Evolutionary conservation across 345 rosid species (phyloP).

Genomic region (Cardamine resedifolia): DNA sequence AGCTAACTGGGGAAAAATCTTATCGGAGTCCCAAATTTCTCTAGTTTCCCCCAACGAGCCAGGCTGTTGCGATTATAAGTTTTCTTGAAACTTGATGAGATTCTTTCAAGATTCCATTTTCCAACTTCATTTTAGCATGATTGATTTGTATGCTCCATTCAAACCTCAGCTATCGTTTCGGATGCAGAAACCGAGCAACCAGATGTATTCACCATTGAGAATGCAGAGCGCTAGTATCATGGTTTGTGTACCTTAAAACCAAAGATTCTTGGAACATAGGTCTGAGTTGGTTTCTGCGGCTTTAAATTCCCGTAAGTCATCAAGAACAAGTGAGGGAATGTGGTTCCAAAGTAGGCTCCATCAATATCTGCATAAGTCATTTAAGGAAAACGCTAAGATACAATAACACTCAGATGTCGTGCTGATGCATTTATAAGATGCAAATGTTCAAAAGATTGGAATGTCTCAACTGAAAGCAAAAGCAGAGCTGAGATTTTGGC

Average conservation of each 20-base stretch:
- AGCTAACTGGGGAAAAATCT: constrained; percentile 10
- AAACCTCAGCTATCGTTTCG: neutral
- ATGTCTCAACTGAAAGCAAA: neutral
- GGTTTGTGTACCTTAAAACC: constrained; percentile 92
- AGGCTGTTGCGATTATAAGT: constrained; percentile 19
- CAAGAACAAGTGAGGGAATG: constrained; percentile 88
- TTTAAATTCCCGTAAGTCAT: constrained; percentile 84
- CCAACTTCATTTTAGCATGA: constrained; percentile 5
- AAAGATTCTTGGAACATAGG: constrained; percentile 75
- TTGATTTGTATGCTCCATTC: constrained; percentile 8
- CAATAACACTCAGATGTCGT: neutral
- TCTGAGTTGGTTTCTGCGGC: constrained; percentile 78
- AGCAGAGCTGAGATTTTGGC: neutral
- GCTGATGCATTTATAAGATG: neutral
- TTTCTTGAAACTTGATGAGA: constrained; percentile 2
- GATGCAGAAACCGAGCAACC: constrained; percentile 1
- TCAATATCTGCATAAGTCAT: constrained; percentile 68
- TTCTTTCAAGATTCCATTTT: constrained; percentile 8
- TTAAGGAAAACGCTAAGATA: constrained; percentile 37
- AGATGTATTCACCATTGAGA: constrained; percentile 8
- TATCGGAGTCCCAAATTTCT: neutral
- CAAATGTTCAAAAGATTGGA: neutral
- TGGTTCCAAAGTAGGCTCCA: constrained; percentile 98
- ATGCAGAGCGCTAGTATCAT: constrained; percentile 24
- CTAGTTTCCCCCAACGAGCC: neutral